These are phyloP conservation scores for Diaporthe citriasiana DNA, from an alignment of 2,329 filamentous ascomycete genomes.

Conservation along the genomic window DNA sequence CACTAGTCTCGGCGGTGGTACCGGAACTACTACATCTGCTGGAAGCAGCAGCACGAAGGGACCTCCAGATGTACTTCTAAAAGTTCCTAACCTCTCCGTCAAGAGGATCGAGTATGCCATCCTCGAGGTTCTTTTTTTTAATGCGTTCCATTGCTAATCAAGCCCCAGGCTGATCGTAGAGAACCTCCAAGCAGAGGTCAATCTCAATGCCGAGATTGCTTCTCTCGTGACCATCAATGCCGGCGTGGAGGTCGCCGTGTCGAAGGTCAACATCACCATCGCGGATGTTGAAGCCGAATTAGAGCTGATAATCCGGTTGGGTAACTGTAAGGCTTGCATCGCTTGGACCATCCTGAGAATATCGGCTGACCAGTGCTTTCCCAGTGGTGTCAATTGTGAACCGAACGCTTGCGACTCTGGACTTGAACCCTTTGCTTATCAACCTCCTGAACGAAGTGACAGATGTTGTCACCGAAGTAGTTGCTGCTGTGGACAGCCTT, in stretches of 20 bases:
- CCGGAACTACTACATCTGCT: slow-evolving; percentile 44
- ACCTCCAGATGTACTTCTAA: slow-evolving; percentile 70
- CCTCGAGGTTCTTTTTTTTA: not conserved
- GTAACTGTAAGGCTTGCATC: slow-evolving; percentile 54
- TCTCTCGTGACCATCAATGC: slow-evolving; percentile 69
- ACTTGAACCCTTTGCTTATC: slow-evolving; percentile 73
- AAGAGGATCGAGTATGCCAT: slow-evolving; percentile 64
- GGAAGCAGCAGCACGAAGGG: slow-evolving; percentile 49
- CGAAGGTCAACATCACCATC: slow-evolving; percentile 72
- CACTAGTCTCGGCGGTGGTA: slow-evolving; percentile 44
- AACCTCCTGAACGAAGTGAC: slow-evolving; percentile 68
- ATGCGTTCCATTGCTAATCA: not conserved
- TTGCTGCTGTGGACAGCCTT: slow-evolving; percentile 70
- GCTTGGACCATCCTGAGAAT: not conserved
- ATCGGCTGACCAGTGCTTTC: not conserved
- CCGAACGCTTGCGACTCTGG: slow-evolving; percentile 70
- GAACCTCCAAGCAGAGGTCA: slow-evolving; percentile 70
- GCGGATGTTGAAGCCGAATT: slow-evolving; percentile 70
- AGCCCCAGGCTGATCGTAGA: slow-evolving; percentile 64
- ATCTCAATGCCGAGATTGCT: slow-evolving; percentile 72
- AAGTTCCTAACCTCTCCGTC: slow-evolving; percentile 70
- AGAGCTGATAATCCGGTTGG: slow-evolving; percentile 71
- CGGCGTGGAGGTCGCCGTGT: slow-evolving; percentile 64
- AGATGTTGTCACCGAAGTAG: slow-evolving; percentile 64
- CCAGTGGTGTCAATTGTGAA: slow-evolving; percentile 71